Conservation (phyloP, 805 yeast genomes). For the Clavispora asparagi region DNA sequence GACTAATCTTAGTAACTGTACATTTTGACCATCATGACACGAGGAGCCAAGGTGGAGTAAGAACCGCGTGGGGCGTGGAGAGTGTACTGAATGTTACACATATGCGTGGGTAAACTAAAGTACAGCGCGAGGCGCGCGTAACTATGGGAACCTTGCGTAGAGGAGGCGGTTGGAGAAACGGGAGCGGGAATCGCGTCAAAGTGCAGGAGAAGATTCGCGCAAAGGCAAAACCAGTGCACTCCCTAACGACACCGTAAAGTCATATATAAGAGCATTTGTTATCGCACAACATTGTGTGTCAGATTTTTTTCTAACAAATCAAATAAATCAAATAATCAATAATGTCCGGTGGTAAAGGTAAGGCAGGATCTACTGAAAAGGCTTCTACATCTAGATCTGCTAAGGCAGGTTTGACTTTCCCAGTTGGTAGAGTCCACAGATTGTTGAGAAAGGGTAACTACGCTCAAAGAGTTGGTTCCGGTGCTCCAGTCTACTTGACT, state of each 20-base stretch:
- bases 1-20: neutral
- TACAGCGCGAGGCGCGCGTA: conserved; percentile 10
- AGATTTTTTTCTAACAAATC: conserved; percentile 2
- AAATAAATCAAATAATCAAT: conserved; percentile 6
- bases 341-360: conserved; percentile 28
- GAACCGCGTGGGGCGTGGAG: neutral
- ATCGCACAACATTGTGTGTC: conserved; percentile 5
- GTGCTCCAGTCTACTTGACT: conserved; percentile 49
- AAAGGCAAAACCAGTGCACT: conserved; percentile 3
- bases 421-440: conserved; percentile 49
- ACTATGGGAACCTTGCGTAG: conserved; percentile 10
- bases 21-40: neutral
- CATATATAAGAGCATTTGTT: conserved; percentile 6
- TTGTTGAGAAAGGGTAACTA: conserved; percentile 47
- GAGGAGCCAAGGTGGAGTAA: neutral
- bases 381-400: conserved; percentile 47
- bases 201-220: conserved; percentile 8
- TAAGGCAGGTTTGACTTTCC: conserved; percentile 47
- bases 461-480: conserved; percentile 49
- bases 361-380: conserved; percentile 44
- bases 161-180: conserved; percentile 9
- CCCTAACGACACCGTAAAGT: conserved; percentile 2
- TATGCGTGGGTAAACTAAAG: conserved; percentile 5
- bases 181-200: conserved; percentile 3
- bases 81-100: conserved; percentile 4